Conservation (phyloP, 2,329 filamentous ascomycete genomes). For the Grosmannia serpens region DNA sequence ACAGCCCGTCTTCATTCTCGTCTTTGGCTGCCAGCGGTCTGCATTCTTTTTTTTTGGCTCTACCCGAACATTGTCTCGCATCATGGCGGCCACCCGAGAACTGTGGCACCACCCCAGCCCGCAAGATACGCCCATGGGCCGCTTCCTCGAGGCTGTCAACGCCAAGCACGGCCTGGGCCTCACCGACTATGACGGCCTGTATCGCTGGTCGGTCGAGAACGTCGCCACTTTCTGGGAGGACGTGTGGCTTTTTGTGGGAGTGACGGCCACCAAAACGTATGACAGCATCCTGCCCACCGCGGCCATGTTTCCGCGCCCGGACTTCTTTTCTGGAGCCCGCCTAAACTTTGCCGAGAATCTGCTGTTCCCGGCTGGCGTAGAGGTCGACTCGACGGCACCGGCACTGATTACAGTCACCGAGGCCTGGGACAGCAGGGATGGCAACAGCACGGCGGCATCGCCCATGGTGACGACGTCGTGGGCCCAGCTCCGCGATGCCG, state of each 20-base stretch:
- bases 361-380: slow-evolving; percentile 54
- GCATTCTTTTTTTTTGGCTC: not conserved
- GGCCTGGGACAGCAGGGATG: slow-evolving; percentile 39
- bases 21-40: not conserved
- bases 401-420: slow-evolving; percentile 80
- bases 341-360: slow-evolving; percentile 96
- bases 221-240: slow-evolving; percentile 72
- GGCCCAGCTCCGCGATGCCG: slow-evolving; percentile 67
- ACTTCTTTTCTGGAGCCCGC: slow-evolving; percentile 68
- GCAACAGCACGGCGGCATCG: slow-evolving; percentile 9
- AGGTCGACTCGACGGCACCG: slow-evolving; percentile 45
- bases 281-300: slow-evolving; percentile 55
- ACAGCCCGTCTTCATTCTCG: not conserved
- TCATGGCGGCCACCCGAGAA: slow-evolving; percentile 5
- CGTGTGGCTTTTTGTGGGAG: slow-evolving; percentile 71
- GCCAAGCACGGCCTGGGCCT: slow-evolving; percentile 52
- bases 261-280: slow-evolving; percentile 56
- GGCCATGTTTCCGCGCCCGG: slow-evolving; percentile 73
- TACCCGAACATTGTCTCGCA: not conserved
- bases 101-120: slow-evolving; percentile 65
- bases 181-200: slow-evolving; percentile 60
- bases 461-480: slow-evolving; percentile 45
- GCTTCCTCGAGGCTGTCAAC: slow-evolving; percentile 60
- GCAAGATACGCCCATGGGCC: slow-evolving; percentile 56
- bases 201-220: slow-evolving; percentile 74